Evolutionary conservation across 108 stramenopile species (phyloP).

Genomic region (Skeletonema tropicum): DNA sequence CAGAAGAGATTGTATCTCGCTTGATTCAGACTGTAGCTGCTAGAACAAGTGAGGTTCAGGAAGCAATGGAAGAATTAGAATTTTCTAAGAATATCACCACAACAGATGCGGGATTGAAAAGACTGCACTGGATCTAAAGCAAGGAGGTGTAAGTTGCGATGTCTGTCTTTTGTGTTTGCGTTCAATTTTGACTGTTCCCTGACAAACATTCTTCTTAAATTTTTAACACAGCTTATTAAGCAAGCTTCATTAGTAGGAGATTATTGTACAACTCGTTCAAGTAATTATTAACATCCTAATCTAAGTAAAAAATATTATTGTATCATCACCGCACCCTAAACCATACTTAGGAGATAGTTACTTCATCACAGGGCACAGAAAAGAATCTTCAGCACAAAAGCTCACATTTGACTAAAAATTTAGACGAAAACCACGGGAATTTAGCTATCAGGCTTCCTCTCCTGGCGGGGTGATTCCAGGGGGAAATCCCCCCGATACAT

Average conservation of each 20-base stretch:
- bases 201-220: neutral
- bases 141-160: conserved; percentile 26
- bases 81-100: conserved; percentile 24
- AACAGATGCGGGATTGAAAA: conserved; percentile 26
- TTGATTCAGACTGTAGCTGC: conserved; percentile 42
- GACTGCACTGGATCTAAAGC: conserved; percentile 37
- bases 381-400: too few species aligned
- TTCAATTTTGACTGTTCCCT: neutral
- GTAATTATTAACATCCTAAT: too few species aligned
- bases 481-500: too few species aligned
- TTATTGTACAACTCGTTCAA: too few species aligned
- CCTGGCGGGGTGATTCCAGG: too few species aligned
- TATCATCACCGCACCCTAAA: too few species aligned
- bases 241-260: conserved; percentile 44
- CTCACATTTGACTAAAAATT: too few species aligned
- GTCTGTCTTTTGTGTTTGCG: neutral
- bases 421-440: too few species aligned
- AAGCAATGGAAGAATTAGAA: conserved; percentile 51
- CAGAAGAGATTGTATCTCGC: conserved; percentile 38
- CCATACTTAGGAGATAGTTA: too few species aligned
- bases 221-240: conserved; percentile 23
- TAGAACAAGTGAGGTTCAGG: conserved; percentile 37
- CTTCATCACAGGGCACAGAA: too few species aligned
- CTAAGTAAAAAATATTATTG: too few species aligned
- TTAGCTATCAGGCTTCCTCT: too few species aligned